These are phyloP conservation scores for Calendula officinalis DNA, from an alignment of 129 eudicot genomes.

Conservation along the genomic window DNA sequence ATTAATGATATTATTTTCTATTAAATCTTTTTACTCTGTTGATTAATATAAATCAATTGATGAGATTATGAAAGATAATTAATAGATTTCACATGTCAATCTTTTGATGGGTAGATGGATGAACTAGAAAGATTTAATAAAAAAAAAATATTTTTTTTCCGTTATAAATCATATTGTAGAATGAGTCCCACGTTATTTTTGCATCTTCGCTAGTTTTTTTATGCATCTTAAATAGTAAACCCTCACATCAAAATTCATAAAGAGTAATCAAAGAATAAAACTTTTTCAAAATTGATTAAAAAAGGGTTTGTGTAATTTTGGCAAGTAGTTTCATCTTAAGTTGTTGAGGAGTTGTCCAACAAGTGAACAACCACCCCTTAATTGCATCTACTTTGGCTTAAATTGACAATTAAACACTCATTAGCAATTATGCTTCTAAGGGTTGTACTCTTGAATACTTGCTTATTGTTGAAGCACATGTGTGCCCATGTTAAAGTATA, in stretches of 20 bases:
- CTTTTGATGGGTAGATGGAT: too few species aligned
- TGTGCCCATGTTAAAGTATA: slow-evolving; percentile 11
- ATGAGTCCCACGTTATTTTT: not conserved
- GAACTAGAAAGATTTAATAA: too few species aligned
- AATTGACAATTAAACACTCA: slow-evolving; percentile 22
- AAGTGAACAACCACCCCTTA: slow-evolving; percentile 40
- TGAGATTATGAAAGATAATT: too few species aligned
- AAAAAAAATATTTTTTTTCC: too few species aligned
- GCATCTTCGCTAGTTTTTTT: not conserved
- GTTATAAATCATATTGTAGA: too few species aligned
- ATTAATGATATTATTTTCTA: too few species aligned
- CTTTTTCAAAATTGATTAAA: not conserved
- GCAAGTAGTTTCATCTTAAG: slow-evolving; percentile 19
- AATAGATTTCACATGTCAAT: too few species aligned
- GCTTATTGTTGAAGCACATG: not conserved
- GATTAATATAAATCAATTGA: too few species aligned
- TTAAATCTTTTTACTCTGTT: too few species aligned
- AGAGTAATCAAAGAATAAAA: not conserved
- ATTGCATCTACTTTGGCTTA: slow-evolving; percentile 22
- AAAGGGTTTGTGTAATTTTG: slow-evolving; percentile 26
- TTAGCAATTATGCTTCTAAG: slow-evolving; percentile 13
- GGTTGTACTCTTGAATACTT: slow-evolving; percentile 17
- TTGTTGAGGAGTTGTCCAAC: slow-evolving; percentile 48
- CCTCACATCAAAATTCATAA: not conserved
- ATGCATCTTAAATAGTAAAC: not conserved